Base-by-base conservation (phyloP, 2,329 filamentous ascomycete species). In the Diaporthe sp. region DNA sequence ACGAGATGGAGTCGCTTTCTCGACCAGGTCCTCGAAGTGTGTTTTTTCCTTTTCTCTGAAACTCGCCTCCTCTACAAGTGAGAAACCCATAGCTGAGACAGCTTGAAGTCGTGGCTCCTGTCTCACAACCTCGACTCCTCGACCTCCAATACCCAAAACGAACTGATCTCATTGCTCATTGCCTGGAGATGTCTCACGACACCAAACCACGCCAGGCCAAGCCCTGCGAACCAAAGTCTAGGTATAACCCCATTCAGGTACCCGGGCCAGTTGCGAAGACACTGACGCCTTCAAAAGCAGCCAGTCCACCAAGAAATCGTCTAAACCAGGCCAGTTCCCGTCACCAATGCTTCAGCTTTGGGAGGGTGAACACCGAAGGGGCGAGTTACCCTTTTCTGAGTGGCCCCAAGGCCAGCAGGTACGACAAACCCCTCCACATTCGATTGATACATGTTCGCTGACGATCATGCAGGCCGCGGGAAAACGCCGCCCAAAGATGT, bases 341-440 rank as follows among this genome's bases (percentile, higher is more conserved):
- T 75, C 75, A 22, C 73, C 72, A 34, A 77, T 77, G 75, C 73
- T 77, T 34, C 70, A 71, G 44, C 75, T 51, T n/a, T 77, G 75
- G 75, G 39, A 75, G 51, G 17, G 34, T 25, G 73, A 75, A 25
- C n/a, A 70, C 31, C 62, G 53, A 5, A 73, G 69, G 55, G 49
- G 44, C 55, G 62, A 75, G 17, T 34, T 75, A 12, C 58, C 75
- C 9, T 70, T 58, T 39, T 39, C 62, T 17, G 75, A 77, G 62
- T 75, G 70, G 55, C 19, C 34, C 15, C 62, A 53, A 17, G 51
- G 37, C 22, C 46, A 46, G 25, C 39, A 77, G 69, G 73, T 70
- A 59, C 15, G 46, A 22, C 39, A 5, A 7, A 13, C 10, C 55
- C 17, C 25, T 55, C 22, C 44, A n/a, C 6, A 44, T 25, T 12